Conservation (phyloP, 768 basidiomycete species). For the Coprinellus micaceus region DNA sequence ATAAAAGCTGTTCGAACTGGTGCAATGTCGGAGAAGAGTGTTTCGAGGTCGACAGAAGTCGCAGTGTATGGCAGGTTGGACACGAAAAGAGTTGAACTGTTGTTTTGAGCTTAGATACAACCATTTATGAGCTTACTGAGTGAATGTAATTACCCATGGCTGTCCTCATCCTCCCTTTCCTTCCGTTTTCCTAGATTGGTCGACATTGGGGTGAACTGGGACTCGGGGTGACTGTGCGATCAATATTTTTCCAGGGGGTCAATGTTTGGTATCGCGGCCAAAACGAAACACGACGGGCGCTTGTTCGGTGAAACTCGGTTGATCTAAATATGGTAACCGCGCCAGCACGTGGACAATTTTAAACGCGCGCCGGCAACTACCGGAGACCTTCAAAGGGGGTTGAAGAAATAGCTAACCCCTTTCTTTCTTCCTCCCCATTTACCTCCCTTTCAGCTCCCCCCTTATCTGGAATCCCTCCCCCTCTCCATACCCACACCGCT, state of each 20-base stretch:
- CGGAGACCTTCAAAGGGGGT: too few relatives aligned
- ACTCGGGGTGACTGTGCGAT: background rate
- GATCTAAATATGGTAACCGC: too few relatives aligned
- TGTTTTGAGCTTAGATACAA: background rate
- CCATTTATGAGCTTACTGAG: background rate
- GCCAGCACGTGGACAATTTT: too few relatives aligned
- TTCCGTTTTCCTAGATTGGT: background rate
- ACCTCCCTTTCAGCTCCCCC: too few relatives aligned
- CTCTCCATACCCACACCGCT: too few relatives aligned
- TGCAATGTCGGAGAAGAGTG: slow-evolving; percentile 92
- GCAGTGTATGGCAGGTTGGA: slow-evolving; percentile 89
- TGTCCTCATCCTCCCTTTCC: background rate
- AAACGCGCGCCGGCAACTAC: too few relatives aligned
- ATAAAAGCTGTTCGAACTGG: slow-evolving; percentile 94
- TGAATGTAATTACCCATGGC: background rate
- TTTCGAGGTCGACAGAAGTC: slow-evolving; percentile 86
- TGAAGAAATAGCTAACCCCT: too few relatives aligned
- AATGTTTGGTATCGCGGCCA: too few relatives aligned
- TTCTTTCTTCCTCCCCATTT: too few relatives aligned
- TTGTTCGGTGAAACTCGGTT: too few relatives aligned
- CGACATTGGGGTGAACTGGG: background rate
- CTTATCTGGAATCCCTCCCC: too few relatives aligned
- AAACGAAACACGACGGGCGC: too few relatives aligned
- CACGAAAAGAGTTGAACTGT: slow-evolving; percentile 87
- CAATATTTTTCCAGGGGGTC: background rate